Evolutionary conservation across 1,139 yeast species (phyloP).

Genomic region (Suhomyces maxii): DNA sequence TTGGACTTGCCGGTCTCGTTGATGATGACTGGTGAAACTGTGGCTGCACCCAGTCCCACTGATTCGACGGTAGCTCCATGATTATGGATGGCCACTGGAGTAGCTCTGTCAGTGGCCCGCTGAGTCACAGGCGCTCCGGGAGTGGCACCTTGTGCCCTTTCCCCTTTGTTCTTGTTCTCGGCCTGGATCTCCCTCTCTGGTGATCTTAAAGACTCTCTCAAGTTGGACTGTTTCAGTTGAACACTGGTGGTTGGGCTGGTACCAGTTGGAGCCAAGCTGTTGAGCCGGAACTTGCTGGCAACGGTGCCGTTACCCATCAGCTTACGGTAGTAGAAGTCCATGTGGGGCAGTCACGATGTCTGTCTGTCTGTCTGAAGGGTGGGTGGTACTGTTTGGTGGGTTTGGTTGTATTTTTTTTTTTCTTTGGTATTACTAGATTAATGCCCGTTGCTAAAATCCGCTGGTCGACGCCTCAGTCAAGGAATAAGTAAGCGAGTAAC

Average conservation of each 20-base stretch:
- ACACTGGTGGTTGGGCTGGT: constrained; percentile 6
- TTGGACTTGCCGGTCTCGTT: constrained; percentile 4
- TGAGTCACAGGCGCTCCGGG: too few species aligned
- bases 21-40: constrained; percentile 3
- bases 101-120: too few species aligned
- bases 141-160: not conserved
- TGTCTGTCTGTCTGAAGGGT: too few species aligned
- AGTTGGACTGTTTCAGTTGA: constrained; percentile 24
- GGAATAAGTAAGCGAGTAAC: too few species aligned
- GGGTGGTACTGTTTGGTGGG: too few species aligned
- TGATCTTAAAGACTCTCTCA: constrained; percentile 14
- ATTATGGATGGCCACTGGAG: too few species aligned
- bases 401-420: too few species aligned
- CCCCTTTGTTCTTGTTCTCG: constrained; percentile 5
- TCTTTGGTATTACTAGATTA: too few species aligned
- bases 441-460: too few species aligned
- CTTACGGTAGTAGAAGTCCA: constrained; percentile 40
- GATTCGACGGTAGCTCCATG: too few species aligned
- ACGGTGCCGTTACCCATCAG: constrained; percentile 43
- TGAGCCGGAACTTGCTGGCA: constrained; percentile 36
- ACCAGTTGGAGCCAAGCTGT: constrained; percentile 3
- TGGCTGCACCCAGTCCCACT: too few species aligned
- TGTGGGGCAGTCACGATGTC: constrained; percentile 8
- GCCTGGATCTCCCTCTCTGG: not conserved
- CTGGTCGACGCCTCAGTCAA: too few species aligned